Base-by-base conservation (phyloP, 1,139 yeast species). In the Sugiyamaella castrensis region DNA sequence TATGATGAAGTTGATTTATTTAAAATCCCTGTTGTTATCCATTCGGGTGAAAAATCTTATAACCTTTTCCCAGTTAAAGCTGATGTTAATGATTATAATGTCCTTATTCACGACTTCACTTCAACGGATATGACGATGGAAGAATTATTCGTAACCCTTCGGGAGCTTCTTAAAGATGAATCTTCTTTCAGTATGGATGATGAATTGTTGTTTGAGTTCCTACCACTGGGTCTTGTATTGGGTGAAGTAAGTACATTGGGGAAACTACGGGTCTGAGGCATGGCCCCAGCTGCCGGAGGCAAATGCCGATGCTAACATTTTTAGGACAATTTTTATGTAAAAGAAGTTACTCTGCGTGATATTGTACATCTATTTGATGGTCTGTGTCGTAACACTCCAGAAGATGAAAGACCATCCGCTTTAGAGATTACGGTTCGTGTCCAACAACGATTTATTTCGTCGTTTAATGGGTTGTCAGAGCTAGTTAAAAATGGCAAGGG, bases 291-390 rank as follows among this genome's bases (percentile, higher is more conserved):
- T 11, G n/a, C 26, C 27, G 33, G 37, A 43, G 30, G 28, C 8
- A n/a, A 10, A 24, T 13, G 9, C n/a, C 16, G 8, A 19, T 27
- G 30, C 51, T 47, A 50, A 37, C 43, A 29, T n/a, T 11, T 8
- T 10, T 36, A 58, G 61, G 64, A 60, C 37, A 58, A 60, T 51
- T 50, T 53, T 28, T 58, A 55, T 43, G 48, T 51, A 29, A 53
- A 57, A 13, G 62, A 60, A 13, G 50, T 60, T 29, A 50, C 60
- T 4, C 31, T 60, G 9, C 51, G 50, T 29, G 64, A 60, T 40
- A 27, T 60, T 12, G 46, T 58, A 12, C 48, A 51, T 33, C 46
- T 57, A 11, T 59, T 57, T 33, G 52, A 54, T 4, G 50, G 42
- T 26, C 51, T 59, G 37, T 45, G 51, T 27, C 46, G 46, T n/a